A percentile compares a stretch with the other conserved stretches of the same genome.
Evolutionary conservation across 345 rosid species (phyloP).

Genomic region (Sonneratia alba): DNA sequence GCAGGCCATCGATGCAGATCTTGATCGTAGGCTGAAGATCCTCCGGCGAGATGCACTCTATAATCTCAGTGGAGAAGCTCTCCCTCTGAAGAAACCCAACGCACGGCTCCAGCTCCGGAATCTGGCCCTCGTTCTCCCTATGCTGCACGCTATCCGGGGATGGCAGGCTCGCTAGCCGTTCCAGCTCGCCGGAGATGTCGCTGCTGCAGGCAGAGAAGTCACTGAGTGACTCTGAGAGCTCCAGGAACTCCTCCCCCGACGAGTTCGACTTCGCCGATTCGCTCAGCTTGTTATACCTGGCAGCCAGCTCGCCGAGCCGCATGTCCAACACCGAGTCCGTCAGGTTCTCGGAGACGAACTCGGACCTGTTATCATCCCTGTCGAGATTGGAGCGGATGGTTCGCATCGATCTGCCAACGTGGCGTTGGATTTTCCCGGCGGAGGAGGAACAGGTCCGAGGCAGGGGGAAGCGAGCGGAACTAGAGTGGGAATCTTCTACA

Average conservation of each 20-base stretch:
- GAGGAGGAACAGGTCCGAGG: constrained; percentile 29
- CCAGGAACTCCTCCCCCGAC: constrained; percentile 44
- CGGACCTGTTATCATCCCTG: constrained; percentile 32
- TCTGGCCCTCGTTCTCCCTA: constrained; percentile 15
- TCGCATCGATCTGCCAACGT: constrained; percentile 80
- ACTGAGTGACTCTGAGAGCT: constrained; percentile 72
- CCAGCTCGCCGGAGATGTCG: constrained; percentile 91
- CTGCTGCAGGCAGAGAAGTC: constrained; percentile 82
- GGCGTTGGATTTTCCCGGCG: constrained; percentile 39
- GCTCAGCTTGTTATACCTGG: constrained; percentile 17
- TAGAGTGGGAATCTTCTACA: constrained; percentile 49
- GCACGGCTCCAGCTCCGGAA: constrained; percentile 62
- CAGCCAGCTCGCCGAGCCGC: constrained; percentile 77
- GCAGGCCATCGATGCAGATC: constrained; percentile 78
- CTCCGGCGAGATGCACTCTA: constrained; percentile 89
- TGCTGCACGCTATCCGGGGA: constrained; percentile 22
- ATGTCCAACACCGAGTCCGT: constrained; percentile 81
- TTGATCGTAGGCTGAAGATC: constrained; percentile 94
- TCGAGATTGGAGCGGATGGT: constrained; percentile 63
- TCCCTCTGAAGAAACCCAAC: constrained; percentile 72
- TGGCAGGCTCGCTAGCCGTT: constrained; percentile 72
- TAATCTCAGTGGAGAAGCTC: constrained; percentile 78
- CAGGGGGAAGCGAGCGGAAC: constrained; percentile 54
- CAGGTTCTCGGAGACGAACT: constrained; percentile 56
- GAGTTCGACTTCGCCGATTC: constrained; percentile 33